phyloP scores from a whole-genome alignment of 495 filamentous ascomycete genomes.

The Copromyces sp. region DNA sequence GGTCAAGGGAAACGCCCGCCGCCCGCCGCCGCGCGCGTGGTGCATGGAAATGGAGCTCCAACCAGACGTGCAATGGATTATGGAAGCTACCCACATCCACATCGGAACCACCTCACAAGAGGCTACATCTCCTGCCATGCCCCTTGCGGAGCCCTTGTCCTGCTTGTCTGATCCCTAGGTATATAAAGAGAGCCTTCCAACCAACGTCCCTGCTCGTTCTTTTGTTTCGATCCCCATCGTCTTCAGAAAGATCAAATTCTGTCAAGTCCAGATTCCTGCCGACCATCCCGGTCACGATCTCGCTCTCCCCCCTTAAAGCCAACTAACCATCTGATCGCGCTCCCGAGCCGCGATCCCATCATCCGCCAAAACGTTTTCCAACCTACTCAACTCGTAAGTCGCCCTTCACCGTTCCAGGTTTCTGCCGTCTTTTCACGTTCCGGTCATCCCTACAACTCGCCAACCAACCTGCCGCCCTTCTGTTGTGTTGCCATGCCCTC shows the following conservation, averaged over 20 bases:
- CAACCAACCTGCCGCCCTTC: background rate
- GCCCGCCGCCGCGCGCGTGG: background rate
- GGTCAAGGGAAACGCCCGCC: background rate
- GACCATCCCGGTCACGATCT: background rate
- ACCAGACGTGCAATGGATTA: background rate
- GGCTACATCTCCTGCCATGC: background rate
- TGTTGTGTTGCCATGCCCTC: background rate
- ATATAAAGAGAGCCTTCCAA: background rate
- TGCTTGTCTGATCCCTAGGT: background rate
- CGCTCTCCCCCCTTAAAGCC: background rate
- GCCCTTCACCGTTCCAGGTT: background rate
- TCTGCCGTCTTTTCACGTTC: background rate
- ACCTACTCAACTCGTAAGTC: slow-evolving; percentile 76
- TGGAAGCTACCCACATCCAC: background rate
- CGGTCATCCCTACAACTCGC: background rate
- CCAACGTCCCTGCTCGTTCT: background rate
- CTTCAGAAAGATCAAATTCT: background rate
- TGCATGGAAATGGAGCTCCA: background rate
- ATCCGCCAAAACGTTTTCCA: slow-evolving; percentile 82
- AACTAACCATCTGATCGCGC: slow-evolving; percentile 35
- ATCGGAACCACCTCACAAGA: background rate
- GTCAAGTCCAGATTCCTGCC: background rate
- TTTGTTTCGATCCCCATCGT: background rate
- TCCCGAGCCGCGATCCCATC: slow-evolving; percentile 44
- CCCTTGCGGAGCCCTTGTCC: background rate